Conservation (phyloP, 257 asterid species). For the Gentiana straminea region DNA sequence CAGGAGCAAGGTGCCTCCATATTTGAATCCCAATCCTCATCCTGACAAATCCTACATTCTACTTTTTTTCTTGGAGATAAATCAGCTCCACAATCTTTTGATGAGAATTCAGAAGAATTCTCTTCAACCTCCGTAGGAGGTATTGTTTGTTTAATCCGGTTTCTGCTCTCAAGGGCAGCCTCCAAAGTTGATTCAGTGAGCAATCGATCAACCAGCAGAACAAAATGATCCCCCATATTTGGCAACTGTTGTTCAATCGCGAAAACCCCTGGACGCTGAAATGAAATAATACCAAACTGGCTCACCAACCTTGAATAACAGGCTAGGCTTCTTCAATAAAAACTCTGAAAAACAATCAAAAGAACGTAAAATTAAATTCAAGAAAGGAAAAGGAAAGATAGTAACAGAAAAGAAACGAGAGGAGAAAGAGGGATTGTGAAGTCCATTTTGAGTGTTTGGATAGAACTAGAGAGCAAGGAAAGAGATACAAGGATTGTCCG, state of each 20-base stretch:
- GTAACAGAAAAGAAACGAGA: no score
- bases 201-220: constrained; percentile 87
- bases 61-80: constrained; percentile 53
- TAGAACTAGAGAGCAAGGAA: no score
- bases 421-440: no score
- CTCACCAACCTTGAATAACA: constrained; percentile 1
- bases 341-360: not conserved
- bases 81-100: constrained; percentile 27
- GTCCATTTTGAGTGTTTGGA: no score
- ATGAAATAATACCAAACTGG: not conserved
- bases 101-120: constrained; percentile 19
- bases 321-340: not conserved
- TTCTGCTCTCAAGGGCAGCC: constrained; percentile 76
- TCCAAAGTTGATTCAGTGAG: constrained; percentile 88
- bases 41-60: constrained; percentile 98
- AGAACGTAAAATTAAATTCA: constrained; percentile 1
- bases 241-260: not conserved
- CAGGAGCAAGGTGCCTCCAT: constrained; percentile 99
- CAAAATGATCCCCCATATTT: constrained; percentile 96
- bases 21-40: constrained; percentile 65
- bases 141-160: constrained; percentile 26
- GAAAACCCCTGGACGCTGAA: constrained; percentile 2
- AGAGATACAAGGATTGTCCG: no score
- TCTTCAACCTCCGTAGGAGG: constrained; percentile 19
- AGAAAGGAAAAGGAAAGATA: not conserved